Evolutionary conservation across 352 stramenopile species (phyloP), one percentile per base, ranked within the genome.

Genomic region (Phytophthora parvispora): DNA sequence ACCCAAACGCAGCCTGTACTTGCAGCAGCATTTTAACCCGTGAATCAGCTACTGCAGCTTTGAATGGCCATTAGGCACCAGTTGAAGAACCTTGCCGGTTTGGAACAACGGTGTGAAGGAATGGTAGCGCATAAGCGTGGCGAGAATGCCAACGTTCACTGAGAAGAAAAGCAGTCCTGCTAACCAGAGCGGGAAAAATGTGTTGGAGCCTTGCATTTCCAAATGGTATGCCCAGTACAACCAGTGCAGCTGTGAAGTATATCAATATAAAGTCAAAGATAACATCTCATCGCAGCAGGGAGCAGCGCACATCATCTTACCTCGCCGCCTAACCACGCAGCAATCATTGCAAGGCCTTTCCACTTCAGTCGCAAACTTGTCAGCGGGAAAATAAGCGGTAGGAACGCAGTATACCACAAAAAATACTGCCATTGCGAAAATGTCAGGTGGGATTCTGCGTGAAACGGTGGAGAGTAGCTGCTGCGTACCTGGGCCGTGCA

Each of bases 381-480:
- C 31, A 82, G 64, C 9, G 90, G 93, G 22, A 97, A 87, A 43
- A 97, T 84, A 20, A 99, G 75, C 27, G 96, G 95, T 16, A 98
- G 68, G 63, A 98, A 91, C 13, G 74, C 84, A 1, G 98, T 93
- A 75, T 99, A 99, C 98, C 98, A 99, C 43, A 98, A 86, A 74
- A 99, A 99, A 71, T 99, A 99, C 90, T 99, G 80, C 50, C 20
- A 51, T 34, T 12, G 22, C 4, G 34, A 8, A 25, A 29, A 36
- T 34, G 32, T 76, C 12, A 79, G 45, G 18, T 27, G 20, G 9
- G 52, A 10, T 7, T 69, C n/a, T 48, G 40, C 7, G 34, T 45
- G 3, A 38, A 7, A 58, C 22, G 20, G 16, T 24, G 24, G 15
- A 52, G 20, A 31, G 16, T 60, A 16, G 15, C 38, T 54, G 28